A percentile compares a stretch with the other conserved stretches of the same genome.
phyloP scores from a whole-genome alignment of 140 eudicot genomes.

The Stevia rebaudiana region DNA sequence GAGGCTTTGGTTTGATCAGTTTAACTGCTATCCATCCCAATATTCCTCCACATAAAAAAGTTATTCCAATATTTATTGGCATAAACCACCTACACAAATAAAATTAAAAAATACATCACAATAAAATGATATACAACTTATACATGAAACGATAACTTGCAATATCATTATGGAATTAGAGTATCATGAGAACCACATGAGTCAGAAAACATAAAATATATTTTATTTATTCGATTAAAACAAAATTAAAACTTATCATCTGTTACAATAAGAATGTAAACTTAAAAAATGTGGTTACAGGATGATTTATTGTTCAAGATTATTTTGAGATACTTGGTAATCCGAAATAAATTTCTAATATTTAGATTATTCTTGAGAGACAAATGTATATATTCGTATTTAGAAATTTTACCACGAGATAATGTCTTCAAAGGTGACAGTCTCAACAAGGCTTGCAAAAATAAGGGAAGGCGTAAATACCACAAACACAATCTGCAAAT shows the following conservation, averaged over 20 bases:
- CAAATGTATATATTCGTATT: neutral
- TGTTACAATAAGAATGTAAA: too few species aligned
- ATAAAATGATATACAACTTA: neutral
- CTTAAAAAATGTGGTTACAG: conserved; percentile 6
- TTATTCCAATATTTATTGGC: conserved; percentile 70
- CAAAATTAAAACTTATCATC: too few species aligned
- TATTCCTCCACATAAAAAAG: conserved; percentile 64
- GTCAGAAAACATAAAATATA: too few species aligned
- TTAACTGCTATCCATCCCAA: conserved; percentile 75
- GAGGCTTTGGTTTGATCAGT: conserved; percentile 61
- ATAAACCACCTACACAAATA: conserved; percentile 65
- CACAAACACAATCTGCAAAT: conserved; percentile 77
- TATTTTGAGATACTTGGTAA: neutral
- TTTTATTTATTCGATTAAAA: too few species aligned
- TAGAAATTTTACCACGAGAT: conserved; percentile 58
- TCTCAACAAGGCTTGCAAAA: conserved; percentile 70
- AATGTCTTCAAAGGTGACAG: conserved; percentile 69
- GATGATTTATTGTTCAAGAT: neutral
- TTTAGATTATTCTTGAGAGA: neutral
- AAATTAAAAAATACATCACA: neutral
- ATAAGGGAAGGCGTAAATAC: conserved; percentile 76
- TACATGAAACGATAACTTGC: neutral
- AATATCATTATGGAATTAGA: neutral
- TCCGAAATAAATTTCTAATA: neutral
- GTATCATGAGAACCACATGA: neutral